A percentile compares a stretch with the other conserved stretches of the same genome.
These are phyloP conservation scores for Tylopilus felleus DNA, from an alignment of 768 basidiomycete genomes.

Conservation along the genomic window DNA sequence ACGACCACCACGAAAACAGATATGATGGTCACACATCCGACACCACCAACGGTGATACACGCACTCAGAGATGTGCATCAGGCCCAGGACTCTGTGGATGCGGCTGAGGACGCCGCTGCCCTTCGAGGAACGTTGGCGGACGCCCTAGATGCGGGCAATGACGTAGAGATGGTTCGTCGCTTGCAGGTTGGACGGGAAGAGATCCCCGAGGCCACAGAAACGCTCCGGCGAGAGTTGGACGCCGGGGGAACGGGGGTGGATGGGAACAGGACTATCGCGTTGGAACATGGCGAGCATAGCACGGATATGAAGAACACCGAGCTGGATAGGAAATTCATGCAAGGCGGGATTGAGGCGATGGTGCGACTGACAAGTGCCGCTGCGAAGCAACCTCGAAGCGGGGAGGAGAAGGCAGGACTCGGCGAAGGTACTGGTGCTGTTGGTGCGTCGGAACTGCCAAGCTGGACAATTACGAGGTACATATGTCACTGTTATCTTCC, in stretches of 20 bases:
- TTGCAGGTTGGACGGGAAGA: constrained; percentile 23
- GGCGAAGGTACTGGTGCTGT: background rate
- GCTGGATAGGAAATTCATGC: constrained; percentile 62
- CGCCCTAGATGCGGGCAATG: constrained; percentile 13
- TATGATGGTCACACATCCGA: background rate
- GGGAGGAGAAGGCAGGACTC: background rate
- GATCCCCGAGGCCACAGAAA: constrained; percentile 24
- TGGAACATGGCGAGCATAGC: background rate
- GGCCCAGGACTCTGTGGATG: constrained; percentile 22
- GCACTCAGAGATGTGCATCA: constrained; percentile 19
- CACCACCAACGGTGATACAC: background rate
- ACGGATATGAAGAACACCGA: background rate
- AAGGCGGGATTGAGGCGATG: constrained; percentile 69
- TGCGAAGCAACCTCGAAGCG: background rate
- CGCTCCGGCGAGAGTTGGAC: constrained; percentile 20
- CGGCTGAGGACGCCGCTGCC: constrained; percentile 21
- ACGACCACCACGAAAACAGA: background rate
- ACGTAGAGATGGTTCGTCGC: constrained; percentile 21
- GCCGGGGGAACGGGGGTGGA: background rate
- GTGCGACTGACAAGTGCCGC: constrained; percentile 49
- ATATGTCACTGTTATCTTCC: constrained; percentile 1
- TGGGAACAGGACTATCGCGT: background rate
- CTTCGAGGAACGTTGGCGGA: constrained; percentile 19
- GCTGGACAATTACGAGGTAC: constrained; percentile 79
- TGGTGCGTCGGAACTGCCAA: constrained; percentile 41